These are phyloP conservation scores for Ajuga chamaepitys DNA, from an alignment of 257 asterid genomes.

Conservation along the genomic window DNA sequence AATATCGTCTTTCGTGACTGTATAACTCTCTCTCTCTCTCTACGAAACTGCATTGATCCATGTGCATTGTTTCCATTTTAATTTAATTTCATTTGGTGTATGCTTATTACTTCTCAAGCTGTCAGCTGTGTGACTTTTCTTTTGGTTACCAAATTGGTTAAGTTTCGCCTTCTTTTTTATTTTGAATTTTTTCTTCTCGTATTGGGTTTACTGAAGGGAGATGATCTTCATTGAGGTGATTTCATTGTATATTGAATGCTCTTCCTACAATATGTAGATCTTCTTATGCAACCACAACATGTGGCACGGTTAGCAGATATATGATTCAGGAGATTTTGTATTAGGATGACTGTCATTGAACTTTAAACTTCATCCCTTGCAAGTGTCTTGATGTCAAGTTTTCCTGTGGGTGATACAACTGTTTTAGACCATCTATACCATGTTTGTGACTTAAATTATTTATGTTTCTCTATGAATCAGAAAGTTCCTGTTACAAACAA, in stretches of 20 bases:
- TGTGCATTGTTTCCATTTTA: background rate
- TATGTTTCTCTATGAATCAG: background rate
- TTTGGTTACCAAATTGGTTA: background rate
- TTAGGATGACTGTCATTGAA: background rate
- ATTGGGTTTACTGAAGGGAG: background rate
- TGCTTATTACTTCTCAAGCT: background rate
- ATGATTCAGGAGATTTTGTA: background rate
- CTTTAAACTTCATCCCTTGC: background rate
- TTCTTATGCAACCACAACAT: background rate
- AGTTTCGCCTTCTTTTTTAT: background rate
- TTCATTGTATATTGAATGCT: background rate
- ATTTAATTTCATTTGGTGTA: background rate
- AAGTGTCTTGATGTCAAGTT: conserved; percentile 2
- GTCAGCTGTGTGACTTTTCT: background rate
- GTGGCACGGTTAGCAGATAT: conserved; percentile 6
- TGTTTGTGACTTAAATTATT: too few species aligned
- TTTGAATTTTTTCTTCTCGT: background rate
- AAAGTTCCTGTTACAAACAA: background rate
- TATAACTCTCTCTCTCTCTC: conserved; percentile 19
- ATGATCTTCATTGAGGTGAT: background rate
- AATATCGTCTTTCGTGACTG: conserved; percentile 98
- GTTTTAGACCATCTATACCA: background rate
- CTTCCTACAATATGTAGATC: background rate
- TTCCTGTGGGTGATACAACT: background rate
- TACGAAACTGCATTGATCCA: background rate